phyloP scores from a whole-genome alignment of 2,329 filamentous ascomycete species.

The Fusarium buharicum region DNA sequence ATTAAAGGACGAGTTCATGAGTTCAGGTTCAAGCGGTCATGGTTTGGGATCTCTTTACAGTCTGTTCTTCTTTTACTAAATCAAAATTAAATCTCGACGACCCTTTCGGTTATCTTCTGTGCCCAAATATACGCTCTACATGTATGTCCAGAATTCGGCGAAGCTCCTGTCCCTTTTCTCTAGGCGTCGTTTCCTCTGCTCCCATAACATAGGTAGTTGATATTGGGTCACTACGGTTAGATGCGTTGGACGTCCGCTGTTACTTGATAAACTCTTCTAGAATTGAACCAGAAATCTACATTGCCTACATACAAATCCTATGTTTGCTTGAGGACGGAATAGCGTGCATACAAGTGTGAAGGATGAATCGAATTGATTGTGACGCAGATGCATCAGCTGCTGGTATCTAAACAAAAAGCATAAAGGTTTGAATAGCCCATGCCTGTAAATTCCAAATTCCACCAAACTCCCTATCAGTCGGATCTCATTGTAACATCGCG shows the following conservation, averaged over 20 bases:
- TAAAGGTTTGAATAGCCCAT: slow-evolving; percentile 23
- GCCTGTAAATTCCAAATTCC: slow-evolving; percentile 33
- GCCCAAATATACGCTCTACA: background rate
- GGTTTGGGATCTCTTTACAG: slow-evolving; percentile 32
- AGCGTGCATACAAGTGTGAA: background rate
- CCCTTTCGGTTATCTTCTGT: background rate
- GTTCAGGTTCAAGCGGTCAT: slow-evolving; percentile 41
- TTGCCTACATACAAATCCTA: no score
- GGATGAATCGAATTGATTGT: slow-evolving; percentile 22
- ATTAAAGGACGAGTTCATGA: slow-evolving; percentile 41
- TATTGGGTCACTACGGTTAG: no score
- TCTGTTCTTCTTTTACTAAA: slow-evolving; percentile 25
- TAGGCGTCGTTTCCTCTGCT: no score
- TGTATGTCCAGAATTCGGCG: background rate
- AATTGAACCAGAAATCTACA: no score
- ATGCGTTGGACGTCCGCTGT: no score
- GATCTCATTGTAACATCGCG: slow-evolving; percentile 18
- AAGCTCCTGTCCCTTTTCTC: background rate
- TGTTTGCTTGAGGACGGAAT: no score
- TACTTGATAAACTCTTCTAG: no score
- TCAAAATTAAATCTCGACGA: slow-evolving; percentile 13
- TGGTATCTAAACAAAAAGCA: slow-evolving; percentile 46
- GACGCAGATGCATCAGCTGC: slow-evolving; percentile 32
- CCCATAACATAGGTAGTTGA: no score
- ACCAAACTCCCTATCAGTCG: slow-evolving; percentile 37